Evolutionary conservation across 345 rosid species (phyloP).

Genomic region (Camelina hispida): DNA sequence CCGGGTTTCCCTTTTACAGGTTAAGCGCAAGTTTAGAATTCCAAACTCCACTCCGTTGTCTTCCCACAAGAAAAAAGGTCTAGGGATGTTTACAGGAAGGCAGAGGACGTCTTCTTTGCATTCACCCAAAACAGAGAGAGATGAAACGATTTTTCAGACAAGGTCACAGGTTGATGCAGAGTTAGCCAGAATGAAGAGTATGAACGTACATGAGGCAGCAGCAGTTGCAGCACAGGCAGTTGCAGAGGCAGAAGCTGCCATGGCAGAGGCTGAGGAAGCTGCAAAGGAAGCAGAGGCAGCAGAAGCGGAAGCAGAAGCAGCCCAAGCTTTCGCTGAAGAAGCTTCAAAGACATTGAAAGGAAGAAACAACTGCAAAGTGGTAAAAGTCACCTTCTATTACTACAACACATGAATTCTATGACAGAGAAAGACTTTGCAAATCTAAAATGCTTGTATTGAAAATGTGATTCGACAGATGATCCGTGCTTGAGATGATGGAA

Average conservation of each 20-base stretch:
- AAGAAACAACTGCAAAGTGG: constrained; percentile 58
- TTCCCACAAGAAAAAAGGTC: constrained; percentile 58
- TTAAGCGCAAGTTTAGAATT: constrained; percentile 86
- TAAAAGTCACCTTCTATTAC: constrained; percentile 27
- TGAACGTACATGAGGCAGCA: constrained; percentile 88
- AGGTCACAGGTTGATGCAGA: constrained; percentile 82
- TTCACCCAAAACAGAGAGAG: constrained; percentile 58
- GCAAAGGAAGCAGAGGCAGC: constrained; percentile 94
- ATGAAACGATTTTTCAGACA: constrained; percentile 57
- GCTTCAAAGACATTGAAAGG: constrained; percentile 76
- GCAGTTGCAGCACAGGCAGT: constrained; percentile 90
- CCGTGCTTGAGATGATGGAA: constrained; percentile 21
- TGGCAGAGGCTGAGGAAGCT: constrained; percentile 95
- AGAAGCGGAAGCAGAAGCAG: constrained; percentile 95
- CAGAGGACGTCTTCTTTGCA: constrained; percentile 44
- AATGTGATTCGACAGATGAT: constrained; percentile 36
- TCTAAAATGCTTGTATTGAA: constrained; percentile 5
- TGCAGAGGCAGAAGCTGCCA: constrained; percentile 91
- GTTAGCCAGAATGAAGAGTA: constrained; percentile 75
- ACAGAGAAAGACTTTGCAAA: constrained; percentile 8
- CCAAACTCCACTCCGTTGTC: constrained; percentile 54
- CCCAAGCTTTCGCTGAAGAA: constrained; percentile 89
- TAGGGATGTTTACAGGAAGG: constrained; percentile 52
- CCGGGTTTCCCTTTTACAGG: constrained; percentile 50
- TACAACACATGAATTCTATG: constrained; percentile 23